Base-by-base conservation (phyloP, 805 yeast genomes). In the Maudiozyma serrabonitensis region DNA sequence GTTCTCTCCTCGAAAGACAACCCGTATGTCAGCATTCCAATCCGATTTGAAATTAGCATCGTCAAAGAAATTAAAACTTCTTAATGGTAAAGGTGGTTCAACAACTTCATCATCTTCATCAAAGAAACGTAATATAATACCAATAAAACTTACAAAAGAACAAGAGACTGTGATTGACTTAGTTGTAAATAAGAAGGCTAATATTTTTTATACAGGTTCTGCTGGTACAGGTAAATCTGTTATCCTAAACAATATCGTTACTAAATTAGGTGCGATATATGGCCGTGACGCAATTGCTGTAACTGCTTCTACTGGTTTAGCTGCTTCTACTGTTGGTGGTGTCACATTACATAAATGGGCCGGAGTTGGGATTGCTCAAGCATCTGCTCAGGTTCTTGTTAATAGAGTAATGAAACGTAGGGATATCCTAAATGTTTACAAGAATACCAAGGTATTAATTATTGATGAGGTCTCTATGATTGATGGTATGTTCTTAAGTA, bases 391-490 rank as follows among this genome's bases (percentile, higher is more conserved):
- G 0, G 64, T 66, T 15, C 63, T 87, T 41, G 70, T 55, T 15
- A 56, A 49, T 21, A 52, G 47, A 19, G 52, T 62, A 32, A 50
- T 50, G 21, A 53, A 52, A 42, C 55, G 55, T 39, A 52, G 48
- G 37, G 60, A 56, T 16, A n/a, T 55, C 6, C 41, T 50, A 13
- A 50, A 56, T 19, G 45, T 49, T 35, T 93, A 98, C 98, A 72
- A 67, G 49, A 68, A 68, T 5, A 73, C 85, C 1, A 75, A 75
- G 56, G 95, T 87, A 1, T 72, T 93, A 26, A 80, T 93, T 47
- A 77, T 93, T 51, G 99, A 93, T 69, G 99, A 93, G 67, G 76
- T 93, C 2, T 90, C 98, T 0, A 93, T 93, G 99, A 78, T 93
- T 50, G 95, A 88, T 60, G 95, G 89, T 0, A 70, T 61, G 1